Evolutionary conservation across 441 rosid species (phyloP), one percentile per base, ranked within the genome.

Genomic region (Hura crepitans): DNA sequence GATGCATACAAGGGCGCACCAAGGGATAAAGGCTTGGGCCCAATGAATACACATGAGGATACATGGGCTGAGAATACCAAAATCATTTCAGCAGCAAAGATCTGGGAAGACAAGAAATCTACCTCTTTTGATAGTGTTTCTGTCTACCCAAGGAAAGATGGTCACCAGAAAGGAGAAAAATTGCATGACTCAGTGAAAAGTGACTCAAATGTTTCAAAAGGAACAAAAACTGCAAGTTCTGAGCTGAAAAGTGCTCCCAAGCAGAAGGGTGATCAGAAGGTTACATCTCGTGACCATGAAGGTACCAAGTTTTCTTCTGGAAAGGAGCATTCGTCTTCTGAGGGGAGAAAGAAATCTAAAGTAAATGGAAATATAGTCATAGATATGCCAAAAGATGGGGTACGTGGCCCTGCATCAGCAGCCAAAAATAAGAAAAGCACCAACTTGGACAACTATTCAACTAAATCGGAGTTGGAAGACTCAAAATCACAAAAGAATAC

Each of bases 21-120:
- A 62, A 78, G 77, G 68, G 85, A 81, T 43, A 70, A 65, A 57
- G 75, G 61, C 53, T 68, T 66, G 35, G 78, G 67, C 62, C 79
- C 80, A 53, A 43, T 58, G 30, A 67, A 23, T 47, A 58, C 79
- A 64, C 79, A 78, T 77, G 93, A 86, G 64, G 77, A 71, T 74
- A 82, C 77, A 53, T 70, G 55, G 72, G 72, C 71, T 63, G 89
- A 82, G 78, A 84, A 85, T 79, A 79, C 62, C 54, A 87, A 82
- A 80, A 79, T 72, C 51, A 76, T 68, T 75, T 74, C 81, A 20
- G 74, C 77, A 72, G 83, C 81, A 74, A 88, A 83, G 79, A 70
- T 74, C 47, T 78, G 80, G 83, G 92, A 85, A 77, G 91, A 82
- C 66, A 83, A 81, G 70, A 85, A 79, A 76, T 68, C 73, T 60